These are phyloP conservation scores for Euclidium syriacum DNA, from an alignment of 345 rosid genomes.

Conservation along the genomic window DNA sequence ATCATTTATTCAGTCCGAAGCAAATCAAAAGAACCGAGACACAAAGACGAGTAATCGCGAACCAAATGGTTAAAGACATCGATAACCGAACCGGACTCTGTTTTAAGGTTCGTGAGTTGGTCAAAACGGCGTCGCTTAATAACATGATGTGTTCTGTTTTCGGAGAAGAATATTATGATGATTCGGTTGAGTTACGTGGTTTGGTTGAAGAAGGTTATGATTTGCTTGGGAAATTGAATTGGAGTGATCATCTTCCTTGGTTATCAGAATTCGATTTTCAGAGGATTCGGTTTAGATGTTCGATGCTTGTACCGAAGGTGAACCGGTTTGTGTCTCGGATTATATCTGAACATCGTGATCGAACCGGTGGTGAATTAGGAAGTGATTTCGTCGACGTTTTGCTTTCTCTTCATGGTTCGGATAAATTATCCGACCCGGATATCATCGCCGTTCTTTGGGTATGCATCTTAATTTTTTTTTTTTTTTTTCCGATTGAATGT, in stretches of 20 bases:
- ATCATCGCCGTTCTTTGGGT: constrained; percentile 86
- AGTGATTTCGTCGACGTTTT: constrained; percentile 76
- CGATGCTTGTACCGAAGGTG: constrained; percentile 57
- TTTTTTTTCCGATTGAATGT: neutral
- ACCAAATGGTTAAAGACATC: constrained; percentile 43
- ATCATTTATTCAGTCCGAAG: constrained; percentile 58
- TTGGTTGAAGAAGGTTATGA: constrained; percentile 72
- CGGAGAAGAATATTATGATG: constrained; percentile 44
- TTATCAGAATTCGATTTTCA: constrained; percentile 59
- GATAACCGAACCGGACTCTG: constrained; percentile 22
- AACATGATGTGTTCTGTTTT: constrained; percentile 78
- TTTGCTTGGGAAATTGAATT: constrained; percentile 52
- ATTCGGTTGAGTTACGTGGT: constrained; percentile 34
- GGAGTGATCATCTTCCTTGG: constrained; percentile 76
- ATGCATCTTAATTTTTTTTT: constrained; percentile 2
- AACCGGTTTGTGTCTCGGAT: constrained; percentile 58
- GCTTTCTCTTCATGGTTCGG: constrained; percentile 54
- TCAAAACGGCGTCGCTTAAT: constrained; percentile 63
- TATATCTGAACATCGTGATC: constrained; percentile 42
- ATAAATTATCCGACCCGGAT: constrained; percentile 49
- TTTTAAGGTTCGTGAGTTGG: constrained; percentile 41
- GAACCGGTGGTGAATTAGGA: no score
- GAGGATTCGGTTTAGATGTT: constrained; percentile 60
- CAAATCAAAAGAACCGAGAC: constrained; percentile 46
- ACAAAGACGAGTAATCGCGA: constrained; percentile 41